A percentile compares a stretch with the other conserved stretches of the same genome.
These are phyloP conservation scores for Elasticomyces elasticus DNA, from an alignment of 495 filamentous ascomycete genomes.

Conservation along the genomic window DNA sequence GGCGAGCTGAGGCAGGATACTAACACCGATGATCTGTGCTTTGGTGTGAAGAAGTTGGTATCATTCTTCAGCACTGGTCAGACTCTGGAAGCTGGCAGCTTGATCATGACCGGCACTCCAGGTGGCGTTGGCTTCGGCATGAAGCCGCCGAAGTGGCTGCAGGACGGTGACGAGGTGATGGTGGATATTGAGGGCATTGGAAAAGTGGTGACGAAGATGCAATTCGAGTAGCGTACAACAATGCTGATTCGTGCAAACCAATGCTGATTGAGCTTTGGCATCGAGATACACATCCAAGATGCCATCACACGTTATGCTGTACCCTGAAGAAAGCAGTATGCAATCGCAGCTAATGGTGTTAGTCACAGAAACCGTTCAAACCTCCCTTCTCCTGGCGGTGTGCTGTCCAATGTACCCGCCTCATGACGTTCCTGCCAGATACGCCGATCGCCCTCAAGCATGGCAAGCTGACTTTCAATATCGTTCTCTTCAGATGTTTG, in stretches of 20 bases:
- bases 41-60: slow-evolving; percentile 30
- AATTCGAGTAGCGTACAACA: slow-evolving; percentile 15
- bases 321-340: neutral
- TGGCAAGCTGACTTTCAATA: slow-evolving; percentile 1
- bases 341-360: neutral
- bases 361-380: slow-evolving; percentile 14
- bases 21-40: slow-evolving; percentile 33
- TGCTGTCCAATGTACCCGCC: slow-evolving; percentile 6
- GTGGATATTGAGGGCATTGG: slow-evolving; percentile 41
- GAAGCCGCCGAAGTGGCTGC: slow-evolving; percentile 45
- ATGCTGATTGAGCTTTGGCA: neutral
- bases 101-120: slow-evolving; percentile 31
- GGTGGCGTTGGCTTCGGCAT: slow-evolving; percentile 41
- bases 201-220: slow-evolving; percentile 34
- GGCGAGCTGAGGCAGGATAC: slow-evolving; percentile 35
- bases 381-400: slow-evolving; percentile 15
- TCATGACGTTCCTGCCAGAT: slow-evolving; percentile 10
- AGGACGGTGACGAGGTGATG: slow-evolving; percentile 50
- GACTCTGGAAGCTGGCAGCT: slow-evolving; percentile 28
- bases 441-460: slow-evolving; percentile 14
- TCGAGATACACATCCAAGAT: neutral
- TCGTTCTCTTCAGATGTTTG: slow-evolving; percentile 9
- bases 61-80: slow-evolving; percentile 22
- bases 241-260: neutral
- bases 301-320: neutral